These are phyloP conservation scores for Colletotrichum sp. DNA, from an alignment of 2,329 filamentous ascomycete genomes.

Conservation along the genomic window DNA sequence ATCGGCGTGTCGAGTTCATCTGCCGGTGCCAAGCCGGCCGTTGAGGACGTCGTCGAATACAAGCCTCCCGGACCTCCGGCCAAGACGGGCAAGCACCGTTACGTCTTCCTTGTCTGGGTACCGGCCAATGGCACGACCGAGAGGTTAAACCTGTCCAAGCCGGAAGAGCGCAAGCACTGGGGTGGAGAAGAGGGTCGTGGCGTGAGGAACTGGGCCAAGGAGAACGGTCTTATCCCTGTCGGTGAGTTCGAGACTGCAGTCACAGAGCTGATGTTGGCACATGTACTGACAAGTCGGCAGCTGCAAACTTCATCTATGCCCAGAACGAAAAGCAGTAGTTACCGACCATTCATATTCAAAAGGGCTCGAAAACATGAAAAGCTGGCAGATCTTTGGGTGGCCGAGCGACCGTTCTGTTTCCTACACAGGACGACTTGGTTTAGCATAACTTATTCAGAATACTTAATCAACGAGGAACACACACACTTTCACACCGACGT, in stretches of 20 bases:
- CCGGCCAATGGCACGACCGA: conserved; percentile 43
- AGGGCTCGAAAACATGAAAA: not conserved
- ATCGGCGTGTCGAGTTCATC: conserved; percentile 29
- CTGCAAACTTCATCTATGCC: conserved; percentile 47
- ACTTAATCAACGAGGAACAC: not conserved
- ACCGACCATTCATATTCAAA: not conserved
- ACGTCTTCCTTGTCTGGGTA: conserved; percentile 45
- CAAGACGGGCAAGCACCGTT: conserved; percentile 47
- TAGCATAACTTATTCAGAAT: not conserved
- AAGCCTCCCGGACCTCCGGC: conserved; percentile 45
- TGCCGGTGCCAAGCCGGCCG: conserved; percentile 19
- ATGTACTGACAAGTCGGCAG: conserved; percentile 26
- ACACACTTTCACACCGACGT: not conserved
- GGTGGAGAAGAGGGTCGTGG: conserved; percentile 40
- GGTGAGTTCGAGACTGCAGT: conserved; percentile 35
- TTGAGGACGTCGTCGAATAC: conserved; percentile 43
- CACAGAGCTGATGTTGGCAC: not conserved
- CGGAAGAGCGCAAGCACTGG: conserved; percentile 42
- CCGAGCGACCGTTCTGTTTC: not conserved
- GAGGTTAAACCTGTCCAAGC: conserved; percentile 36
- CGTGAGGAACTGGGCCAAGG: conserved; percentile 42
- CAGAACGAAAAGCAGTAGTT: conserved; percentile 40
- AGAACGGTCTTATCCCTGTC: conserved; percentile 44
- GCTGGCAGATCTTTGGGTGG: not conserved
- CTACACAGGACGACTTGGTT: not conserved